Base-by-base conservation (phyloP, 495 filamentous ascomycete species). In the Hyphodiscus hymeniophilus region DNA sequence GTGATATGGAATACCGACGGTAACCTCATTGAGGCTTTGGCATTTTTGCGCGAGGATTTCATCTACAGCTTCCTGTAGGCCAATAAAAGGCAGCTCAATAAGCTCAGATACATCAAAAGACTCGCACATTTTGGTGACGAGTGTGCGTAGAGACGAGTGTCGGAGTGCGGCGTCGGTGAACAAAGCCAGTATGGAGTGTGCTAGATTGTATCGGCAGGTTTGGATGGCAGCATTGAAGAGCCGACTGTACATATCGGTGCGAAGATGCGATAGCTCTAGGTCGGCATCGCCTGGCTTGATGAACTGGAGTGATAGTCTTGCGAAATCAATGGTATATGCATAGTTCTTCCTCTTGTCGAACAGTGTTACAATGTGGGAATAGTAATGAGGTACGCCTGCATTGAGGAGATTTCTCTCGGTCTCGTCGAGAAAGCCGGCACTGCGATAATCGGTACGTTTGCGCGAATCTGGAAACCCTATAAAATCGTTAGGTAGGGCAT, bases 301-400 rank as follows among this genome's bases (percentile, higher is more conserved):
- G 47, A 84, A 82, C 56, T 90, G 79, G 35, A 96, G 67, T 18
- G 87, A 84, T 22, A 91, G 69, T 33, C 81, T 75, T 28, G 90
- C 81, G 63, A 97, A 95, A 50, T 94, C 87, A 5, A 85, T 77
- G 40, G 89, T 86, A 61, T 83, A 85, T 3, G 84, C 83, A 56
- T 84, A 85, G 3, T 77, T 78, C 41, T 81, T 82, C 38, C 75
- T 74, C 56, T 80, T 74, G 53, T 95, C 89, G 60, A 85, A 97
- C 7, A 98, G 72, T 18, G 75, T 73, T 13, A 87, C 74, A 48
- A 97, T 76, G 63, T 98, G 94, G 35, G 82, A 76, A 60, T 91
- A 94, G 63, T 95, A 97, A 44, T 79, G 76, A 3, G 87, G 72
- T 23, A 92, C 72, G 7, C 90, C 92, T 42, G 77, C 76, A 58